These are phyloP conservation scores for Helicocarpus griseus DNA, from an alignment of 2,329 filamentous ascomycete species.

Conservation along the genomic window DNA sequence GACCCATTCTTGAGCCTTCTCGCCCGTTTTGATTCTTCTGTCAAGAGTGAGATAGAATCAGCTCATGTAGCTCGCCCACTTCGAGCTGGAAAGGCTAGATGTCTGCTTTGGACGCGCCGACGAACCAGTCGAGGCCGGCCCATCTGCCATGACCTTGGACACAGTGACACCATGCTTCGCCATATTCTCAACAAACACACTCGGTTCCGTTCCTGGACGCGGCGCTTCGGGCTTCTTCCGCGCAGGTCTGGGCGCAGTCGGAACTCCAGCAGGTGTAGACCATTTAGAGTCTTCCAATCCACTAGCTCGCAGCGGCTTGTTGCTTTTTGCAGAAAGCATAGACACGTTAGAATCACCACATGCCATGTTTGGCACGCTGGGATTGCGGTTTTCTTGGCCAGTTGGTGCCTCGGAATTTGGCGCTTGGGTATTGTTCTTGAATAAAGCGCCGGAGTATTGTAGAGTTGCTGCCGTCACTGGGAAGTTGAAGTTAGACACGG, in stretches of 20 bases:
- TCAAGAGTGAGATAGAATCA: too few relatives aligned
- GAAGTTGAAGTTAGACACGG: conserved; percentile 9
- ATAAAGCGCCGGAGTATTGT: conserved; percentile 9
- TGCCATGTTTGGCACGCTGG: not conserved
- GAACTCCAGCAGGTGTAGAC: not conserved
- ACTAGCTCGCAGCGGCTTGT: not conserved
- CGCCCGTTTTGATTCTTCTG: not conserved
- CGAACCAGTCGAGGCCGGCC: not conserved
- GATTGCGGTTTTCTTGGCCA: not conserved
- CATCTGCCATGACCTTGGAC: not conserved
- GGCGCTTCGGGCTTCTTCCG: not conserved
- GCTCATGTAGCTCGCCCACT: conserved; percentile 5
- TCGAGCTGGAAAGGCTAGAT: conserved; percentile 8
- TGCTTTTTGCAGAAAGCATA: not conserved
- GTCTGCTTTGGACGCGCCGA: not conserved
- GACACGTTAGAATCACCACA: not conserved
- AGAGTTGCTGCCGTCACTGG: conserved; percentile 11
- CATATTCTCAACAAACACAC: conserved; percentile 4
- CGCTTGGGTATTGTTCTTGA: not conserved
- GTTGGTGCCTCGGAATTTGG: not conserved
- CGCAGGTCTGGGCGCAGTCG: not conserved
- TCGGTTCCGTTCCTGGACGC: not conserved
- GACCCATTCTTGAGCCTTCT: too few relatives aligned
- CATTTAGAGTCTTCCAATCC: conserved; percentile 1
- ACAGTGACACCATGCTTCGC: conserved; percentile 6